Conservation (phyloP, 2,329 filamentous ascomycete genomes). For the Aurifilum marmelostoma region DNA sequence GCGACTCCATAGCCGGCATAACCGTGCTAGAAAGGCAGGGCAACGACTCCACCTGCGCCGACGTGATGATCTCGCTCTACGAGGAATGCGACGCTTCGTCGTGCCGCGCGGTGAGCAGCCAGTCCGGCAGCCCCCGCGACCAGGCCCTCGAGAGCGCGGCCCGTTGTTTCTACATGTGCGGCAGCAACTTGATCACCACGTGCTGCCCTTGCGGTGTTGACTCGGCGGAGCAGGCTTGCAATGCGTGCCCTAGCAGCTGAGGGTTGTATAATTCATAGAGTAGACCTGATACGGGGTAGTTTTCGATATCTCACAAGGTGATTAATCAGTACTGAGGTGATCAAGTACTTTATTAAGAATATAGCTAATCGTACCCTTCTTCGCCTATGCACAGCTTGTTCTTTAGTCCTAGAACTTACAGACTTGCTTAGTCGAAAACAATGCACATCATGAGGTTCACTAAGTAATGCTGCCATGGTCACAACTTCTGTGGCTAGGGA, state of each 20-base stretch:
- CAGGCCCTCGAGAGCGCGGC: neutral
- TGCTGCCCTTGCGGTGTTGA: constrained; percentile 1
- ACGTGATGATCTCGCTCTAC: neutral
- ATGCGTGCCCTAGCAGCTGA: neutral
- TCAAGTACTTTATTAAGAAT: too few species aligned
- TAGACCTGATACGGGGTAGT: too few species aligned
- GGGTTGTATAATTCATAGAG: neutral
- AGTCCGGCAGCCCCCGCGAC: neutral
- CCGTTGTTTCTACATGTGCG: constrained; percentile 8
- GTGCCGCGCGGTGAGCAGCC: neutral
- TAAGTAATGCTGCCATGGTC: neutral
- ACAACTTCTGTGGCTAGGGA: neutral
- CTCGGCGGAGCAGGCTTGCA: neutral
- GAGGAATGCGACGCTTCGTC: neutral
- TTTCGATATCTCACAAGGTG: too few species aligned
- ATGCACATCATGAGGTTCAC: neutral
- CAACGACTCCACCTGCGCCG: neutral
- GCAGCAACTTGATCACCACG: neutral
- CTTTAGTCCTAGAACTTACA: too few species aligned
- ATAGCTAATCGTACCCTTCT: too few species aligned
- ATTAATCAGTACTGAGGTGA: too few species aligned
- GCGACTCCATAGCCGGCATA: neutral
- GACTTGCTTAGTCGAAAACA: neutral
- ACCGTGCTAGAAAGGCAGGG: neutral
- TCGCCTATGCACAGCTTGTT: too few species aligned